Evolutionary conservation across 2,329 filamentous ascomycete genomes (phyloP).

Genomic region (Sporothrix mexicana): DNA sequence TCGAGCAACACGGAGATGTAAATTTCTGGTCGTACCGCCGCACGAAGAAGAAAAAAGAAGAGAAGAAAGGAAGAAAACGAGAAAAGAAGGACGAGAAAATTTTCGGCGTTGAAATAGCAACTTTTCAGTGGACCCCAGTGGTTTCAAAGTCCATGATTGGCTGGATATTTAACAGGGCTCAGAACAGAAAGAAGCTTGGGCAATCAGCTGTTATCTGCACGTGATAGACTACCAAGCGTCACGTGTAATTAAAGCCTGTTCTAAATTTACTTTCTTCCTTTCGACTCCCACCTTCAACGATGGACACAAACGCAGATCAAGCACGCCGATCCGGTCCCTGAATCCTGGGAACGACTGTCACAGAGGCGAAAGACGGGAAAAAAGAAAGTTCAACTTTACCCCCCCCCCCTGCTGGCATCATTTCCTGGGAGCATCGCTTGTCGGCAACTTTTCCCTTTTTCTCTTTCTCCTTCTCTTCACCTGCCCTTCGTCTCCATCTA

Average conservation of each 20-base stretch:
- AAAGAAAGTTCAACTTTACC: neutral
- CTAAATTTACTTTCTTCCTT: neutral
- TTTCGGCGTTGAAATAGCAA: constrained; percentile 35
- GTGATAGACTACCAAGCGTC: neutral
- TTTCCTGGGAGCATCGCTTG: constrained; percentile 17
- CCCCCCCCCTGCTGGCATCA: neutral
- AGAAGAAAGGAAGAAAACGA: constrained; percentile 36
- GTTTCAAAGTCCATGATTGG: neutral
- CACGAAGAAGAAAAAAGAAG: constrained; percentile 69
- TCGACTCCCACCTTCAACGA: neutral
- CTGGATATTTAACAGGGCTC: neutral
- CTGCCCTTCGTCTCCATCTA: neutral
- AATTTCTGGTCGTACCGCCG: constrained; percentile 70
- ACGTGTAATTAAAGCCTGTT: neutral
- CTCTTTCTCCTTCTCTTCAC: neutral
- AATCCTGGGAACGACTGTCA: constrained; percentile 12
- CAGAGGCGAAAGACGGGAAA: neutral
- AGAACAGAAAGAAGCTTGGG: neutral
- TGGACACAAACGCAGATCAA: constrained; percentile 28
- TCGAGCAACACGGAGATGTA: constrained; percentile 80
- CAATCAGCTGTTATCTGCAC: neutral
- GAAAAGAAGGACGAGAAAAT: constrained; percentile 30
- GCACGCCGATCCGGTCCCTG: constrained; percentile 16
- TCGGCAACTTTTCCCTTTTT: neutral
- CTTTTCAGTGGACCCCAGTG: constrained; percentile 2